Conservation (phyloP, 2,329 filamentous ascomycete genomes). For the Alternaria postmessia region DNA sequence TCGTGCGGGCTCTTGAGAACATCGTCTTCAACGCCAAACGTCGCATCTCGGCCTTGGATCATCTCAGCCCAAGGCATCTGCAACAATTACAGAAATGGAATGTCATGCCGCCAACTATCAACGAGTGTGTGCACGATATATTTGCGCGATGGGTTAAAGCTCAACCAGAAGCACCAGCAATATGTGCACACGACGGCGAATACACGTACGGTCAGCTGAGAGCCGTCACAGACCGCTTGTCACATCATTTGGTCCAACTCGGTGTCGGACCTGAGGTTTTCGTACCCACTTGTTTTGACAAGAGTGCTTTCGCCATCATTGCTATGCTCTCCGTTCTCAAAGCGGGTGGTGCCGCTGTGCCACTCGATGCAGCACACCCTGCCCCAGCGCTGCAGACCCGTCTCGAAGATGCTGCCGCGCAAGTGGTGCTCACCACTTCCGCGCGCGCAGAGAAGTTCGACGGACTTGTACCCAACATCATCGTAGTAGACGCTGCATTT, state of each 20-base stretch:
- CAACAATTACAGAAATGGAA: slow-evolving; percentile 44
- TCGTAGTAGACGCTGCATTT: slow-evolving; percentile 39
- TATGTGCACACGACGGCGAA: slow-evolving; percentile 45
- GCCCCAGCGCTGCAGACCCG: slow-evolving; percentile 50
- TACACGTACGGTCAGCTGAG: slow-evolving; percentile 46
- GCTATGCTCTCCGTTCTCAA: slow-evolving; percentile 51
- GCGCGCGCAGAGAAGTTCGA: slow-evolving; percentile 51
- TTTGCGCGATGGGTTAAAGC: slow-evolving; percentile 34
- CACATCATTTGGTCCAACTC: slow-evolving; percentile 39
- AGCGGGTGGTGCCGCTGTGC: slow-evolving; percentile 47
- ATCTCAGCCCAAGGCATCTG: slow-evolving; percentile 49
- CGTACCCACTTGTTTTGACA: slow-evolving; percentile 52
- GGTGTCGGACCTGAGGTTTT: slow-evolving; percentile 44
- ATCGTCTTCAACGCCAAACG: slow-evolving; percentile 50
- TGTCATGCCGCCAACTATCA: slow-evolving; percentile 39
- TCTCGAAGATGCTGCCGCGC: slow-evolving; percentile 50
- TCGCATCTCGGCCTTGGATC: slow-evolving; percentile 46
- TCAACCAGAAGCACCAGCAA: slow-evolving; percentile 40
- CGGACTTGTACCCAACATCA: slow-evolving; percentile 52
- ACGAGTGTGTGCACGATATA: slow-evolving; percentile 43
- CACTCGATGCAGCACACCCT: slow-evolving; percentile 49
- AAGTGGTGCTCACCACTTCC: slow-evolving; percentile 52
- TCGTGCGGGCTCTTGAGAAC: slow-evolving; percentile 41
- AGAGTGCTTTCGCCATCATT: slow-evolving; percentile 48
- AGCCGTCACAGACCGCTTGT: slow-evolving; percentile 33